These are phyloP conservation scores for Dichomitus squalens DNA, from an alignment of 1,284 basidiomycete genomes.

Conservation along the genomic window DNA sequence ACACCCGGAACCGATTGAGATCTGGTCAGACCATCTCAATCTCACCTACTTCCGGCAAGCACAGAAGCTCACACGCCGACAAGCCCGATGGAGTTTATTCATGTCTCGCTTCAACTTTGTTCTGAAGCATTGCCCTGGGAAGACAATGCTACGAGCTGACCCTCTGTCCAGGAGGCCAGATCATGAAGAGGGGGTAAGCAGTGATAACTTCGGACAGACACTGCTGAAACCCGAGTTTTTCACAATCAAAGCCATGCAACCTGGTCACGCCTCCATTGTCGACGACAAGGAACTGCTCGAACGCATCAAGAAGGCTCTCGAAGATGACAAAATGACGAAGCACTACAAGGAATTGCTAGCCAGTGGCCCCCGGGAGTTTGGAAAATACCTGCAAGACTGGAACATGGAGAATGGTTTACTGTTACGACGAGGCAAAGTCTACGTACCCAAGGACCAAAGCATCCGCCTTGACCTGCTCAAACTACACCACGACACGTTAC, in stretches of 20 bases:
- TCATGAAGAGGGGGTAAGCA: slow-evolving; percentile 15
- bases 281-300: slow-evolving; percentile 4
- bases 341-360: background rate
- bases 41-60: slow-evolving; percentile 10
- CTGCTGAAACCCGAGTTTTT: slow-evolving; percentile 18
- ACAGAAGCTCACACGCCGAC: slow-evolving; percentile 6
- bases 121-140: background rate
- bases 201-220: slow-evolving; percentile 12
- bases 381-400: slow-evolving; percentile 25
- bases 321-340: slow-evolving; percentile 9
- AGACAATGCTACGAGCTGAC: slow-evolving; percentile 2
- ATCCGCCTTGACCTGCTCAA: slow-evolving; percentile 28
- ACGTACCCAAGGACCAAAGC: slow-evolving; percentile 27
- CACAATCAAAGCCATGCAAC: slow-evolving; percentile 7
- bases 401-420: slow-evolving; percentile 24
- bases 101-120: slow-evolving; percentile 1
- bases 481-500: slow-evolving; percentile 30
- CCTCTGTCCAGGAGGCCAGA: slow-evolving; percentile 15
- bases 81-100: slow-evolving; percentile 6
- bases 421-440: slow-evolving; percentile 26
- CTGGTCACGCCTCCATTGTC: slow-evolving; percentile 5
- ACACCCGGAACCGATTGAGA: slow-evolving; percentile 3
- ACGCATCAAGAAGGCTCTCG: slow-evolving; percentile 5
- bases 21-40: slow-evolving; percentile 13
- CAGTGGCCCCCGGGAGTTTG: slow-evolving; percentile 4